Evolutionary conservation across 306 rosid genomes (phyloP).

Genomic region (Sophora flavescens): DNA sequence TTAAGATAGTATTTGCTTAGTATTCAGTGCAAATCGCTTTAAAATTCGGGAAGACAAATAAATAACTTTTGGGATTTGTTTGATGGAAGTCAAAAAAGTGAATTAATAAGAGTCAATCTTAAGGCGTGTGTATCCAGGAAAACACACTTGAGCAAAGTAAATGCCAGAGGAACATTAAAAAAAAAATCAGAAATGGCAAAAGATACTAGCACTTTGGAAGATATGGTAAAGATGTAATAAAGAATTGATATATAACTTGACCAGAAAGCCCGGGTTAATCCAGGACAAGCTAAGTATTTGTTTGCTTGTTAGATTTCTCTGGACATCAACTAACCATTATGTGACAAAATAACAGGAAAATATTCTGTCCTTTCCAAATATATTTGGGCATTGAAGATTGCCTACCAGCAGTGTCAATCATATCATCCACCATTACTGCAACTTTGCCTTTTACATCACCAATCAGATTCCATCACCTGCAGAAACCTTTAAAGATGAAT

Average conservation of each 20-base stretch:
- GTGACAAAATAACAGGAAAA: background rate
- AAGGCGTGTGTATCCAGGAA: background rate
- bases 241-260: background rate
- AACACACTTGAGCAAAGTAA: conserved; percentile 3
- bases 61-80: no score
- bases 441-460: conserved; percentile 98
- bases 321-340: conserved; percentile 4
- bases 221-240: background rate
- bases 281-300: conserved; percentile 1
- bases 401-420: conserved; percentile 99
- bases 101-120: conserved; percentile 4
- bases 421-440: conserved; percentile 99
- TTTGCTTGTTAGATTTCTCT: conserved; percentile 5
- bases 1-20: background rate
- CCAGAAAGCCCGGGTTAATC: background rate
- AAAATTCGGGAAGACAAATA: conserved; percentile 3
- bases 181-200: background rate
- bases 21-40: background rate
- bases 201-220: background rate
- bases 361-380: conserved; percentile 4
- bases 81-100: conserved; percentile 17
- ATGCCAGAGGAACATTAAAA: conserved; percentile 3
- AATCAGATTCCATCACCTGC: conserved; percentile 97
- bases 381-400: conserved; percentile 33
- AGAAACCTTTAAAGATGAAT: conserved; percentile 34